Evolutionary conservation across 2,329 filamentous ascomycete genomes (phyloP).

Genomic region (Alternaria panax): DNA sequence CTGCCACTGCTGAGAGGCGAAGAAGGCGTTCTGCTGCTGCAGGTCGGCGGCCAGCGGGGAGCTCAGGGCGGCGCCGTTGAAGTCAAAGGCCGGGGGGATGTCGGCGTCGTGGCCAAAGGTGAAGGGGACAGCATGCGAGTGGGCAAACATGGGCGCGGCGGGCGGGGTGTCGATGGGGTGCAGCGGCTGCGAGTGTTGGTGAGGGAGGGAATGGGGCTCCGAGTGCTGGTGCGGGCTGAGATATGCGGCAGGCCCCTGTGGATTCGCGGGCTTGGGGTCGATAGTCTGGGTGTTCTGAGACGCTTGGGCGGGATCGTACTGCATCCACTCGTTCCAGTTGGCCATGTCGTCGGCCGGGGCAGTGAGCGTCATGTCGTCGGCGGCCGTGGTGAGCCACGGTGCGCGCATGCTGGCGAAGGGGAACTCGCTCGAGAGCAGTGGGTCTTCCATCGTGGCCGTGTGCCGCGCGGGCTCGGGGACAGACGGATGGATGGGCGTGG

Average conservation of each 20-base stretch:
- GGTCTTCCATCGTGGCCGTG: constrained; percentile 41
- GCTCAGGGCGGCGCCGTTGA: constrained; percentile 40
- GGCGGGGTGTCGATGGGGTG: constrained; percentile 32
- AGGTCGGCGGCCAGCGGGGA: constrained; percentile 40
- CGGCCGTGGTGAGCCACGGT: constrained; percentile 46
- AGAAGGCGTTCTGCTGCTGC: constrained; percentile 40
- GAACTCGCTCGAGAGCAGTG: constrained; percentile 46
- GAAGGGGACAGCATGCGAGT: constrained; percentile 34
- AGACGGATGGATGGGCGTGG: constrained; percentile 18
- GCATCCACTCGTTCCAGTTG: constrained; percentile 58
- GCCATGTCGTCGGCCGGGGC: constrained; percentile 41
- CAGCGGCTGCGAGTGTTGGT: constrained; percentile 37
- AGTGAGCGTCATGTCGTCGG: constrained; percentile 43
- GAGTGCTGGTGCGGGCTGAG: constrained; percentile 37
- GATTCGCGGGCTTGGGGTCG: constrained; percentile 34
- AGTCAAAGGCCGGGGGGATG: constrained; percentile 46
- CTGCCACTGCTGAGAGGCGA: constrained; percentile 43
- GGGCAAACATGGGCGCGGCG: constrained; percentile 29
- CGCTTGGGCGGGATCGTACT: constrained; percentile 54
- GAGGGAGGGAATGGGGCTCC: constrained; percentile 35
- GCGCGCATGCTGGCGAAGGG: constrained; percentile 43
- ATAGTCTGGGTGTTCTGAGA: constrained; percentile 36
- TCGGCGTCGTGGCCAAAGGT: constrained; percentile 45
- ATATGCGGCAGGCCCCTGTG: constrained; percentile 38
- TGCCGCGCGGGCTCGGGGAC: constrained; percentile 16